Evolutionary conservation across 2,329 filamentous ascomycete genomes (phyloP).

Genomic region (Penicillium sp.): DNA sequence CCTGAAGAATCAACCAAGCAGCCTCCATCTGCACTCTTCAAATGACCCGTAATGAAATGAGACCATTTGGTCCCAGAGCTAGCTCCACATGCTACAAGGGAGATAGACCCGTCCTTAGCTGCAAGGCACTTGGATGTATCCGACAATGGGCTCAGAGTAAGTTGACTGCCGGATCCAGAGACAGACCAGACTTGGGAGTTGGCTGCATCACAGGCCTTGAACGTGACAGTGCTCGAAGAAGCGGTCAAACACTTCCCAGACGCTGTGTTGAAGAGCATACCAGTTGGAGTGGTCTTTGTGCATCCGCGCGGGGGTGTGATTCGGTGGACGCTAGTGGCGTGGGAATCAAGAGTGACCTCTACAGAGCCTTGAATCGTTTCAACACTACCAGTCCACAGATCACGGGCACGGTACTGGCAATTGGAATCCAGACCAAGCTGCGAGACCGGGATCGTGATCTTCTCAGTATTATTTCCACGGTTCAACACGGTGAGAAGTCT

Average conservation of each 20-base stretch:
- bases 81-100: conserved; percentile 19
- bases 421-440: conserved; percentile 38
- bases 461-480: conserved; percentile 33
- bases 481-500: conserved; percentile 52
- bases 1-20: conserved; percentile 43
- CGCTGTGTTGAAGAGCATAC: conserved; percentile 53
- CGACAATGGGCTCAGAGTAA: conserved; percentile 41
- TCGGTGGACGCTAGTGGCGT: conserved; percentile 47
- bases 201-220: conserved; percentile 39
- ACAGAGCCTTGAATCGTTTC: conserved; percentile 24
- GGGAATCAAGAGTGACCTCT: conserved; percentile 33
- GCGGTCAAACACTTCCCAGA: conserved; percentile 48
- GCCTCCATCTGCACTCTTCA: conserved; percentile 35
- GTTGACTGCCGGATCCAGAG: conserved; percentile 31
- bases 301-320: conserved; percentile 35
- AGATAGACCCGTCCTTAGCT: conserved; percentile 11
- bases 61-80: conserved; percentile 41
- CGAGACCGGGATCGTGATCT: conserved; percentile 35
- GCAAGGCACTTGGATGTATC: conserved; percentile 35
- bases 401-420: conserved; percentile 36
- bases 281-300: conserved; percentile 42
- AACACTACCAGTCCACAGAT: conserved; percentile 47
- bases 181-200: conserved; percentile 47
- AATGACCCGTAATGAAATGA: conserved; percentile 47
- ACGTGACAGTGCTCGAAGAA: conserved; percentile 29